Percentiles rank a stretch among this genome's conserved stretches.
These are phyloP conservation scores for Alternaria angustiovoidea DNA, from an alignment of 2,329 filamentous ascomycete genomes.

Conservation along the genomic window DNA sequence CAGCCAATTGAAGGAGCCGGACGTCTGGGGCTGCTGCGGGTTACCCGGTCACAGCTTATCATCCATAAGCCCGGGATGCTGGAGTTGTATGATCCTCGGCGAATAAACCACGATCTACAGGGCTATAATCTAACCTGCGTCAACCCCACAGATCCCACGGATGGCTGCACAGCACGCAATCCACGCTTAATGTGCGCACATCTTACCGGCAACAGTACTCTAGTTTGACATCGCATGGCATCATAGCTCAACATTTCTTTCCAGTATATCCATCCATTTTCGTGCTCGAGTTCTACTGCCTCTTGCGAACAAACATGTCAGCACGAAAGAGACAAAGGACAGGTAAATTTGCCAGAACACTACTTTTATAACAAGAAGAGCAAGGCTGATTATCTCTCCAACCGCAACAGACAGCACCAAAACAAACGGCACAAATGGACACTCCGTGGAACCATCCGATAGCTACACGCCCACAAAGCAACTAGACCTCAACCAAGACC, in stretches of 20 bases:
- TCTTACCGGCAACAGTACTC: neutral
- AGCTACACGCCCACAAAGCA: slow-evolving; percentile 33
- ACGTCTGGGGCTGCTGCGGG: neutral
- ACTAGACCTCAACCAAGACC: slow-evolving; percentile 53
- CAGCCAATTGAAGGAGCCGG: neutral
- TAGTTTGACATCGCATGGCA: neutral
- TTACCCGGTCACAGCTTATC: neutral
- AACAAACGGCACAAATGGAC: neutral
- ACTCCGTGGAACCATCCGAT: neutral
- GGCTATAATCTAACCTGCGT: neutral
- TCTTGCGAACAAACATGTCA: neutral
- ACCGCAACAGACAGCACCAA: neutral
- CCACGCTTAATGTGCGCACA: slow-evolving; percentile 6
- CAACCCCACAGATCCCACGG: neutral
- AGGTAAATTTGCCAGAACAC: neutral
- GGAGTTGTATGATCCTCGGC: neutral
- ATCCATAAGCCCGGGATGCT: neutral
- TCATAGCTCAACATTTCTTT: neutral
- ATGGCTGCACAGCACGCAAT: slow-evolving; percentile 10
- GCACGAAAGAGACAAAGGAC: slow-evolving; percentile 9
- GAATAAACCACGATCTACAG: neutral
- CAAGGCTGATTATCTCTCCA: neutral
- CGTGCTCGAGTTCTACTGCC: neutral
- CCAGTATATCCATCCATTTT: neutral
- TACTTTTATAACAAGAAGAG: neutral